Conservation (phyloP, 345 rosid species). For the Salix dunnii region DNA sequence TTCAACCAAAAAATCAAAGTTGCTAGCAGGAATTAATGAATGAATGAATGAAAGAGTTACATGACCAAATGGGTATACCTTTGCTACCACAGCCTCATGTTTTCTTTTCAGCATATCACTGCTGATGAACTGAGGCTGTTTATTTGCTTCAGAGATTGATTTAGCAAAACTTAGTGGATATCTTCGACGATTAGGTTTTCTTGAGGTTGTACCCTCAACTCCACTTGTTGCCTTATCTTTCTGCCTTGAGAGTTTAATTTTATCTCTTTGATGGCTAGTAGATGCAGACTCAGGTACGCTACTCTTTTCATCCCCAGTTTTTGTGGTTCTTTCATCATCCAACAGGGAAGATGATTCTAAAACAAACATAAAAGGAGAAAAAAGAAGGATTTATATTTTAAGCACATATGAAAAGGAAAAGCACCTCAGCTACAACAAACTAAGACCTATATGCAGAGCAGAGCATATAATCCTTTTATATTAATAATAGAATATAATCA, state of each 20-base stretch:
- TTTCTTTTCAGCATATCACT: slow-evolving; percentile 45
- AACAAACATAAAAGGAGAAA: slow-evolving; percentile 18
- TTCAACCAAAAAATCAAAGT: neutral
- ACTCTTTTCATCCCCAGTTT: slow-evolving; percentile 49
- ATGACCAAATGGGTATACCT: slow-evolving; percentile 29
- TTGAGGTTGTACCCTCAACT: slow-evolving; percentile 37
- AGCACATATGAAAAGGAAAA: neutral
- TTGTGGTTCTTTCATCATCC: slow-evolving; percentile 54
- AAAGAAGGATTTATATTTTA: neutral
- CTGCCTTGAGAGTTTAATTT: slow-evolving; percentile 34
- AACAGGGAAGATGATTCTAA: slow-evolving; percentile 66
- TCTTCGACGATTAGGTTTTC: slow-evolving; percentile 55
- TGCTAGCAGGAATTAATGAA: neutral
- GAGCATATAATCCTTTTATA: neutral
- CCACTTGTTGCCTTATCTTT: slow-evolving; percentile 42
- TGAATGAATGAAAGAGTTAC: neutral
- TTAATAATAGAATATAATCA: neutral
- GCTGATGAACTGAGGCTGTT: slow-evolving; percentile 33
- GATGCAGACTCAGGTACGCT: slow-evolving; percentile 52
- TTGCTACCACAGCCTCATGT: slow-evolving; percentile 37
- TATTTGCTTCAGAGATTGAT: slow-evolving; percentile 40
- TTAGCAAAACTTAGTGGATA: slow-evolving; percentile 28
- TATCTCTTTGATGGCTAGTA: slow-evolving; percentile 37
- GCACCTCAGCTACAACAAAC: neutral
- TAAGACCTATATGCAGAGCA: neutral